Evolutionary conservation across 2,329 filamentous ascomycete species (phyloP), one percentile per base, ranked within the genome.

Genomic region (Pyrenochaeta sp.): DNA sequence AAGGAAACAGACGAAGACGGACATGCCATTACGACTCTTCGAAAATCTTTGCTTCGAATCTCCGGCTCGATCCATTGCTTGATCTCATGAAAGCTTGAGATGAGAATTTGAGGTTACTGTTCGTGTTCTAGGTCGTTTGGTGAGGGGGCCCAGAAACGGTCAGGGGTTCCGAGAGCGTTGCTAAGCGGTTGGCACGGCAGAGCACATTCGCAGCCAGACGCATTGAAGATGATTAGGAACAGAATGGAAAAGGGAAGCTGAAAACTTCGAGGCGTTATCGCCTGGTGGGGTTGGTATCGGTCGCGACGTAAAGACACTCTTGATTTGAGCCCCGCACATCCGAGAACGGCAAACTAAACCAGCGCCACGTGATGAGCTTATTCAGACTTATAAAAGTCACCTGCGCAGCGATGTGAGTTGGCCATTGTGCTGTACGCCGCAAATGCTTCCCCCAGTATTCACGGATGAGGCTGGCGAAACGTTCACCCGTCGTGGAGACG

Each of bases 11-110:
- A 54, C 46, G 27, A 47, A 56, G 55, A 58, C 54, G 52, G 43
- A 55, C 59, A 58, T 61, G 59, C 59, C 59, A 61, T 61, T 58
- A 39, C 59, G 54, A 58, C 54, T 61, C 50, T 56, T 61, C 5
- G 59, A 61, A 45, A 61, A 61, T 47, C 50, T 58, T 32, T 61
- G 55, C 34, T 52, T 61, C 12, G 54, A 24, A n/a, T 53, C 34
- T 47, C 32, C 51, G 15, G 25, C 34, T 13, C 36, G 47, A 39
- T 55, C 46, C 52, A 58, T 61, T 36, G 30, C 43, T 52, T 32
- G 36, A 42, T 15, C 19, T n/a, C 40, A 10, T n/a, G 40, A 30
- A 32, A 47, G 19, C n/a, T 50, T 46, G 13, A 22, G 22, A 10
- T 30, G 7, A 9, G 13, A 13, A 30, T 15, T 42, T 10, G 2